Evolutionary conservation across 441 rosid species (phyloP).

Genomic region (Populus hybrid): DNA sequence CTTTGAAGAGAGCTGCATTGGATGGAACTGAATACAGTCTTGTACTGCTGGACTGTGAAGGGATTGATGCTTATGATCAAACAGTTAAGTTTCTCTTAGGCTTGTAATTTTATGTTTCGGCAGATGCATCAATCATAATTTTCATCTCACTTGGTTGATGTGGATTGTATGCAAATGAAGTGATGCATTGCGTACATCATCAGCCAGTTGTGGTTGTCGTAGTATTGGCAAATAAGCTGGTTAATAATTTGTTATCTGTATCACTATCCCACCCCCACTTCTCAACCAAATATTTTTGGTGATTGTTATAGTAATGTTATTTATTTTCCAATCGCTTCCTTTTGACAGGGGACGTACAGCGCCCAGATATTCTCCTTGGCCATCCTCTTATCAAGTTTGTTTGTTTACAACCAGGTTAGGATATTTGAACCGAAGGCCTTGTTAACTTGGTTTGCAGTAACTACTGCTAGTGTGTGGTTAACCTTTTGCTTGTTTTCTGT

Average conservation of each 20-base stretch:
- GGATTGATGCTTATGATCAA: conserved; percentile 82
- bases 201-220: neutral
- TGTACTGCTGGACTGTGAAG: conserved; percentile 77
- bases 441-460: neutral
- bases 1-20: conserved; percentile 74
- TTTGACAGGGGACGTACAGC: conserved; percentile 77
- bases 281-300: neutral
- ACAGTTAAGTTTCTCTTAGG: conserved; percentile 45
- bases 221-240: neutral
- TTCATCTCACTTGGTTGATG: neutral
- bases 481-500: neutral
- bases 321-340: neutral
- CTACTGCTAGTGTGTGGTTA: neutral
- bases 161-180: neutral
- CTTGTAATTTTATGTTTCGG: neutral
- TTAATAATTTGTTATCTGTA: neutral
- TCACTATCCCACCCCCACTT: neutral
- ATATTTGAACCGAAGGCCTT: conserved; percentile 6
- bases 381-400: conserved; percentile 91
- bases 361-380: conserved; percentile 90
- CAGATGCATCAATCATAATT: neutral
- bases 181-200: neutral
- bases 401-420: conserved; percentile 80
- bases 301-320: neutral
- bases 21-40: conserved; percentile 87